Evolutionary conservation across 805 yeast species (phyloP).

Genomic region (Ogataea haglerorum): DNA sequence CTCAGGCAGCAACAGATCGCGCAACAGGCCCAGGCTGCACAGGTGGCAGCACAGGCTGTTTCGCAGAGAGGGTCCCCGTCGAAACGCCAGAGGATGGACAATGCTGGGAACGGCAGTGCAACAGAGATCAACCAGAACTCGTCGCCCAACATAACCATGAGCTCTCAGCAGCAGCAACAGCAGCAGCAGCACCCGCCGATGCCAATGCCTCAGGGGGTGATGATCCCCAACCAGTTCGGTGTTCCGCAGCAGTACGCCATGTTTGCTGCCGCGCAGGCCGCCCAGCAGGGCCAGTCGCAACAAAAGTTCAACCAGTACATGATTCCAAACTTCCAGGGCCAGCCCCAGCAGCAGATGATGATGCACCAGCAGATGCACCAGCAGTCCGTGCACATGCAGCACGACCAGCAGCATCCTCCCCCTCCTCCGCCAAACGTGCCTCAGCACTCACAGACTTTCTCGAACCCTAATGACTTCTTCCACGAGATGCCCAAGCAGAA

Average conservation of each 20-base stretch:
- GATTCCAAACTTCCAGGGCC: constrained; percentile 30
- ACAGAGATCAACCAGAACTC: constrained; percentile 13
- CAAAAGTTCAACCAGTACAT: constrained; percentile 24
- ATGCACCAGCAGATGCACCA: constrained; percentile 24
- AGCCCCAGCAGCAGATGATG: constrained; percentile 23
- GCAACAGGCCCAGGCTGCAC: constrained; percentile 21
- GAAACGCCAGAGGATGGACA: constrained; percentile 25
- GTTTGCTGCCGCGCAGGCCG: constrained; percentile 27
- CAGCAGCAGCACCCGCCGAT: constrained; percentile 20
- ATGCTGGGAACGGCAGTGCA: constrained; percentile 13
- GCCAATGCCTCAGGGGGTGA: constrained; percentile 30
- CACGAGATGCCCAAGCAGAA: constrained; percentile 19
- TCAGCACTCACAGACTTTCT: constrained; percentile 19
- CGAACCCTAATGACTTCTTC: constrained; percentile 23
- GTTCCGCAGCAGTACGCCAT: constrained; percentile 30
- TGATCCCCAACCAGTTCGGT: constrained; percentile 30
- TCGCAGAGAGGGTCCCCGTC: constrained; percentile 23
- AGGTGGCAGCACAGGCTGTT: constrained; percentile 24
- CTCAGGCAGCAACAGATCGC: constrained; percentile 27
- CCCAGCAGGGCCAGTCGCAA: constrained; percentile 19
- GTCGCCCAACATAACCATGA: constrained; percentile 12
- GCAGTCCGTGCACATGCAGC: constrained; percentile 17
- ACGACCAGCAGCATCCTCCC: constrained; percentile 19
- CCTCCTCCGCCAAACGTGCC: constrained; percentile 18
- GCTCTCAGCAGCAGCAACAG: constrained; percentile 12